phyloP scores from a whole-genome alignment of 169 alveolate genomes.

The Plasmodium relictum region DNA sequence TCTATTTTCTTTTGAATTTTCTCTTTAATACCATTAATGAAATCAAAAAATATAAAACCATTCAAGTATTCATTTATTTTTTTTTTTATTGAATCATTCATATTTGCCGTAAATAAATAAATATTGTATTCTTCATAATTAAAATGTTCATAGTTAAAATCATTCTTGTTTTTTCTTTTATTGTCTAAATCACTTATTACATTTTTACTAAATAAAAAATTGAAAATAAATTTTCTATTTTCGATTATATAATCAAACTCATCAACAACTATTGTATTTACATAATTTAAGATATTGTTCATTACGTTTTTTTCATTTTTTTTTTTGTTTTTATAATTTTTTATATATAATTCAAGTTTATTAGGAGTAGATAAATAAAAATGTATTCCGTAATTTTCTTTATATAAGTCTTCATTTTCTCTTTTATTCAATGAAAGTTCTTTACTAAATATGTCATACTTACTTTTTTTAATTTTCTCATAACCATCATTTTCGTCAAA shows the following conservation, averaged over 20 bases:
- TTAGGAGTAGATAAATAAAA: conserved; percentile 60
- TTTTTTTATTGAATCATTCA: conserved; percentile 50
- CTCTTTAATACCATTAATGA: conserved; percentile 68
- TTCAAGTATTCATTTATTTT: conserved; percentile 42
- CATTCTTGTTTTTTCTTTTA: background rate
- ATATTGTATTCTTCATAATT: conserved; percentile 34
- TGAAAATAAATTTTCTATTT: conserved; percentile 52
- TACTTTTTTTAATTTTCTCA: conserved; percentile 18
- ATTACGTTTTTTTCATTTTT: conserved; percentile 68
- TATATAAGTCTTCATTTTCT: conserved; percentile 9
- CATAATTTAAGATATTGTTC: conserved; percentile 71
- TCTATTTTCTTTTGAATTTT: conserved; percentile 34
- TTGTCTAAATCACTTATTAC: conserved; percentile 2
- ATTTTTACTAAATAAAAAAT: conserved; percentile 38
- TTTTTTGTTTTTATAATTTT: conserved; percentile 56
- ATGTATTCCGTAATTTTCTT: conserved; percentile 61
- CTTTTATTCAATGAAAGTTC: background rate
- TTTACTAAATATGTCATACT: conserved; percentile 13
- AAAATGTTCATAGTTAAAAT: background rate
- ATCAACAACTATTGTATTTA: conserved; percentile 61
- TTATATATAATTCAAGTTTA: conserved; percentile 55
- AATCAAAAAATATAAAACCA: conserved; percentile 71
- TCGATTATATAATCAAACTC: conserved; percentile 59
- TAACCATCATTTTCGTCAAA: conserved; percentile 47
- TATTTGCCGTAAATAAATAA: conserved; percentile 65